A percentile compares a stretch with the other conserved stretches of the same genome.
These are phyloP conservation scores for Inga leiocalycina DNA, from an alignment of 306 rosid genomes.

Conservation along the genomic window DNA sequence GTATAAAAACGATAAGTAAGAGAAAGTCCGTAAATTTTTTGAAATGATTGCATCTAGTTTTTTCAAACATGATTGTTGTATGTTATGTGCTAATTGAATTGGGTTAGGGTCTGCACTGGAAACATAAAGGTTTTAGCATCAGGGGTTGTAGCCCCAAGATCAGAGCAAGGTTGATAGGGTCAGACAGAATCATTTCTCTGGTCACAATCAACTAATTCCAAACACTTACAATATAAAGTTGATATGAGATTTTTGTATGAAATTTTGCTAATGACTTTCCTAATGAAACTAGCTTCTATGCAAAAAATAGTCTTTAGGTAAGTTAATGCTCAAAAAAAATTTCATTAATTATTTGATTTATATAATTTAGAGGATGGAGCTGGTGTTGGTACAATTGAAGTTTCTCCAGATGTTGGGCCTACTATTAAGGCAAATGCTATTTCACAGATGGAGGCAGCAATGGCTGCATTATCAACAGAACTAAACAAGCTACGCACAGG, in stretches of 20 bases:
- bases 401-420: constrained; percentile 67
- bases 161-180: constrained; percentile 15
- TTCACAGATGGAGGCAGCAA: constrained; percentile 86
- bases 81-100: background rate
- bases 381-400: constrained; percentile 54
- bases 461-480: constrained; percentile 71
- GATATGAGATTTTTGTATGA: constrained; percentile 8
- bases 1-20: background rate
- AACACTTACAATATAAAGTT: background rate
- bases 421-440: constrained; percentile 64
- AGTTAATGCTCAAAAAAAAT: background rate
- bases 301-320: background rate
- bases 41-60: background rate
- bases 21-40: background rate
- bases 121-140: background rate
- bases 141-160: constrained; percentile 5
- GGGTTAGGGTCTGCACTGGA: background rate
- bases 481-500: constrained; percentile 83
- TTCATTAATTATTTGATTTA: constrained; percentile 7
- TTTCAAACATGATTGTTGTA: background rate
- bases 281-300: background rate
- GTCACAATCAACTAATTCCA: background rate
- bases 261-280: background rate
- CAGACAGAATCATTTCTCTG: background rate
- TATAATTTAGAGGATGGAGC: constrained; percentile 66